Evolutionary conservation across 768 basidiomycete genomes (phyloP), one percentile per base, ranked within the genome.

Genomic region (Exsudoporus frostii): DNA sequence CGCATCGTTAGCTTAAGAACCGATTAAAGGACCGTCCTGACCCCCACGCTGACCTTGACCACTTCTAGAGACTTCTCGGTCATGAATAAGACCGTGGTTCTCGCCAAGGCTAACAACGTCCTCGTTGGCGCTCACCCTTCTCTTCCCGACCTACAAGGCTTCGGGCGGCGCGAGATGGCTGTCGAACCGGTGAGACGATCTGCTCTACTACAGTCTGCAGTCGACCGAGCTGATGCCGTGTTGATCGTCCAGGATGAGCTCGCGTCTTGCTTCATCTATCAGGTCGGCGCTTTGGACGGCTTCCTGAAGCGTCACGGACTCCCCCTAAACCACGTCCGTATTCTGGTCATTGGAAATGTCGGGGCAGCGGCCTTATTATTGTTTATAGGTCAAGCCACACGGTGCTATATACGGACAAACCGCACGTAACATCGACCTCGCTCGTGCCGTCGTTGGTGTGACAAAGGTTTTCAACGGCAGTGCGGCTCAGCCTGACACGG

Each of bases 61-160:
- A 5, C 17, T n/a, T 38, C 30, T 20, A 81, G 82, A 0, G 84
- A 86, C 63, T 85, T 84, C 57, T 74, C 79, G 0, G 76, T 85
- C 45, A 88, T 88, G 85, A 74, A 80, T 56, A 72, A 78, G 61
- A 86, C 85, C 0, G 83, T 86, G 3, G 51, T 55, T 1, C 71
- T 83, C 5, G 85, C 85, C 3, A 85, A 84, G 58, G 60, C 67
- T 33, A 72, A 84, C 60, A 72, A 73, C 20, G 83, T 86, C 27
- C 68, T 72, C 25, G 75, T 84, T n/a, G 85, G 86, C 0, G 86
- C 85, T 8, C 86, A 87, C 58, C 85, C 85, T 1, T 65, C 83
- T 80, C 20, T 75, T 85, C 24, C 85, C 69, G 5, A 87, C 64
- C 64, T 76, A 19, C 84, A 84, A 60, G 84, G 84, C 1, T 86